A percentile compares a stretch with the other conserved stretches of the same genome.
Evolutionary conservation across 2,329 filamentous ascomycete species (phyloP).

Genomic region (Zasmidium cellare): DNA sequence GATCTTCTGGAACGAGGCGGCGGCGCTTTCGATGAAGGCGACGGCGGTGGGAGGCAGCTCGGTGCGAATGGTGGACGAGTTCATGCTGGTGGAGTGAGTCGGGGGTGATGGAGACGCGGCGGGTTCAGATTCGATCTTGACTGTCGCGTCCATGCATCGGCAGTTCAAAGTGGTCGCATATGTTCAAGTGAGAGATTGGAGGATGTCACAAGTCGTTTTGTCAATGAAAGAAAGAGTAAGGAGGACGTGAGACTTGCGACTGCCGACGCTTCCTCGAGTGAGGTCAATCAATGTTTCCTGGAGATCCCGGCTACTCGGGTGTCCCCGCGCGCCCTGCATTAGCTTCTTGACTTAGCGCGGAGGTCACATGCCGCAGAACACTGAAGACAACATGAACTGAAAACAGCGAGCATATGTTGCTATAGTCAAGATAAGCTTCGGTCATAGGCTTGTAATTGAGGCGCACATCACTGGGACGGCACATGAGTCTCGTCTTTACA

Average conservation of each 20-base stretch:
- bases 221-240: not conserved
- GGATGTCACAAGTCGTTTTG: not conserved
- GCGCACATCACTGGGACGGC: no score
- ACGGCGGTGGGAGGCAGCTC: constrained; percentile 56
- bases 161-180: not conserved
- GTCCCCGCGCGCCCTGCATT: not conserved
- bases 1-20: constrained; percentile 74
- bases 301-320: not conserved
- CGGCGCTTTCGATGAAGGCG: constrained; percentile 56
- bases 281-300: not conserved
- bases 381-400: no score
- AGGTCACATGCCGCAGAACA: not conserved
- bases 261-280: not conserved
- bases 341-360: not conserved
- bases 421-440: no score
- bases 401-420: no score
- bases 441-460: no score
- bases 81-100: constrained; percentile 13
- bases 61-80: constrained; percentile 44
- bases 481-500: no score
- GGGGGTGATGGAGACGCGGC: not conserved
- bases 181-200: not conserved
- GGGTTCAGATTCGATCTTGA: not conserved
- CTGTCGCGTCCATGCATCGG: not conserved
- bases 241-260: not conserved